Evolutionary conservation across 163 green algal species (phyloP), one percentile per base, ranked within the genome.

Genomic region (Chlorella variabilis): DNA sequence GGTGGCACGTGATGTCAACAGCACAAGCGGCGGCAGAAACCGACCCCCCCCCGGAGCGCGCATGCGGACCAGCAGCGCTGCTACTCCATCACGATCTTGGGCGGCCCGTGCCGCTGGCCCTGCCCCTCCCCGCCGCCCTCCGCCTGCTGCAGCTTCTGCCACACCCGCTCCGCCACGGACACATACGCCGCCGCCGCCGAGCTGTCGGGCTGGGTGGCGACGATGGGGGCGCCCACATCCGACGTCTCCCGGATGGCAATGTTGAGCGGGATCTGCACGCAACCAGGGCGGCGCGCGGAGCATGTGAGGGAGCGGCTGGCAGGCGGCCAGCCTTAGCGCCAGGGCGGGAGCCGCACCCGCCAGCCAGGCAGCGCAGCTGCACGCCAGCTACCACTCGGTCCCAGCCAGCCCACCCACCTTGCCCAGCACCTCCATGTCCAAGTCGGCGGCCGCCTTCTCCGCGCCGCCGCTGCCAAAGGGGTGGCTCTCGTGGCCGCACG

Each of bases 401-500:
- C n/a, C n/a, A 54, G 45, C 45, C 45, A 54, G 45, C 45, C 45
- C 36, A 31, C 71, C 39, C 48, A 97, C 94, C 92, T 97, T 83
- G 7, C 88, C 94, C 41, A 98, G 71, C 48, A 98, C 61, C 29
- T 93, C 85, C 34, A 96, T 88, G 1, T 86, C 87, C 70, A 96
- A 80, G 34, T 97, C 92, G 17, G 89, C 67, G 0, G 94, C 94
- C 33, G 88, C 68, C 45, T 70, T 90, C 21, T 78, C 59, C 54
- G 84, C 83, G 25, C 89, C 96, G 29, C 89, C 93, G 3, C 90
- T 38, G 18, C 96, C 95, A 87, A 99, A 99, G 3, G 96, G 92
- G 81, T 94, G 74, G 29, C 92, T 87, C 59, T 91, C 80, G 73
- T 93, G 82, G 45, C 93, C 92, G 85, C 96, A 99, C 29, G 76